Evolutionary conservation across 2,329 filamentous ascomycete genomes (phyloP).

Genomic region (Verticillium nonalfalfae): DNA sequence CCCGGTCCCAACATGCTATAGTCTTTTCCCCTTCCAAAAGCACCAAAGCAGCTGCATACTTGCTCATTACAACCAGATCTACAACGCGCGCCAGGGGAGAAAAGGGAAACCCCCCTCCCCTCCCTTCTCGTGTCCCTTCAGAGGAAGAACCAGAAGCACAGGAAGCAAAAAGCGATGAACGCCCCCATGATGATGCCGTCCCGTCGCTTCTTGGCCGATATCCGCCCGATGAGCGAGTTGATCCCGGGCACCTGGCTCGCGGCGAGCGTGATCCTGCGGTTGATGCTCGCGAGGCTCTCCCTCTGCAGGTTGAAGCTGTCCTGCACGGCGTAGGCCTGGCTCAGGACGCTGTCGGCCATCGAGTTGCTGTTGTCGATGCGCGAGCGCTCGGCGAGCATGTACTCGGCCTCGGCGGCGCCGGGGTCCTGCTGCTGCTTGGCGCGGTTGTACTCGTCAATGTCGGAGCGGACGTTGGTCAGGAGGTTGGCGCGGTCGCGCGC

Average conservation of each 20-base stretch:
- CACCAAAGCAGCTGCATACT: background rate
- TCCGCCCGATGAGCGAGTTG: constrained; percentile 85
- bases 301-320: constrained; percentile 84
- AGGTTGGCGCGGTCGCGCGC: constrained; percentile 85
- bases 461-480: constrained; percentile 80
- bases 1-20: constrained; percentile 4
- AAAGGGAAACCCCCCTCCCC: too few relatives aligned
- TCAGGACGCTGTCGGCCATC: constrained; percentile 83
- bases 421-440: constrained; percentile 57
- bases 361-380: constrained; percentile 85
- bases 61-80: background rate
- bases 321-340: constrained; percentile 94
- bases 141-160: constrained; percentile 76
- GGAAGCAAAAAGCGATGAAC: constrained; percentile 88
- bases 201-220: constrained; percentile 89
- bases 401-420: constrained; percentile 81
- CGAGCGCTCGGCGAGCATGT: constrained; percentile 87
- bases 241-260: constrained; percentile 90
- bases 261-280: constrained; percentile 80
- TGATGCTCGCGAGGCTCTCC: constrained; percentile 82
- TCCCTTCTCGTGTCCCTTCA: constrained; percentile 4
- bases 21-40: constrained; percentile 7
- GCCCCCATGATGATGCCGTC: constrained; percentile 89
- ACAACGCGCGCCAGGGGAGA: background rate
- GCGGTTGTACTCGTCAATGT: constrained; percentile 79